A percentile compares a stretch with the other conserved stretches of the same genome.
phyloP scores from a whole-genome alignment of 257 asterid genomes.

The Solanum paucissectum region DNA sequence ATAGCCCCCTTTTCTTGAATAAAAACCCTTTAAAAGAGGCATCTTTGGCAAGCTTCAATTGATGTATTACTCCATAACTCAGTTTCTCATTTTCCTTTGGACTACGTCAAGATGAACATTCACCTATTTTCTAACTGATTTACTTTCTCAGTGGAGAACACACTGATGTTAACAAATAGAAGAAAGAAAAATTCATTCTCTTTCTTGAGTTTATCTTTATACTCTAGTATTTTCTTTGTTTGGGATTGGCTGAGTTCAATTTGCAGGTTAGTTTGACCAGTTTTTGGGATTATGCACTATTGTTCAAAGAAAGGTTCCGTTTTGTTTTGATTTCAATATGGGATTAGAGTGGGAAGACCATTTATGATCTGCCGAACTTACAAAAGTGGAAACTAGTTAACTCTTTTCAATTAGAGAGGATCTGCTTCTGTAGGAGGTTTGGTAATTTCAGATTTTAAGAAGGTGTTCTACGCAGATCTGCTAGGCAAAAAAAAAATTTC shows the following conservation, averaged over 20 bases:
- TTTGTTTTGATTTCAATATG: neutral
- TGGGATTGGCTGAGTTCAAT: neutral
- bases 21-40: neutral
- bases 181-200: neutral
- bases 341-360: neutral
- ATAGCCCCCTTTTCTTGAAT: neutral
- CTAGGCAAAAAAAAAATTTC: neutral
- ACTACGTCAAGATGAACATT: neutral
- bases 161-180: neutral
- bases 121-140: neutral
- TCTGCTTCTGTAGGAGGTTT: neutral
- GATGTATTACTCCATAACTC: neutral
- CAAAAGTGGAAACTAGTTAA: neutral
- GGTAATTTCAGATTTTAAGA: neutral
- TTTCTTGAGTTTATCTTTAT: neutral
- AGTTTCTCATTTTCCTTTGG: neutral
- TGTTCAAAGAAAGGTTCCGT: neutral
- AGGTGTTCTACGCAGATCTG: neutral
- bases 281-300: neutral
- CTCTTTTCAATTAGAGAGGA: neutral
- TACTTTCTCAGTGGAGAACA: neutral
- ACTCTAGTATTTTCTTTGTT: neutral
- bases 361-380: neutral
- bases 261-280: neutral
- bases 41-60: neutral